Percentiles rank a stretch among this genome's conserved stretches.
phyloP scores from a whole-genome alignment of 306 rosid species.

The barrel medic (Medicago truncatula) region MtrunA17r5.0-ANR NC_053045.1:34802001-34802500 shows the following conservation, averaged over 20 bases:
- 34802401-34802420: not conserved
- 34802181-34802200: not conserved
- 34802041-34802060: constrained; percentile 26
- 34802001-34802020: constrained; percentile 23
- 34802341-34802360: not conserved
- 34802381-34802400: constrained; percentile 8
- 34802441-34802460: constrained; percentile 24
- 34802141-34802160: constrained; percentile 12
- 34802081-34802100: constrained; percentile 7
- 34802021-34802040: constrained; percentile 24
- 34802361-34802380: constrained; percentile 11
- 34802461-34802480: constrained; percentile 15
- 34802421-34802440: constrained; percentile 26
- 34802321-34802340: not conserved
- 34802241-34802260: constrained; percentile 14
- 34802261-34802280: not conserved
- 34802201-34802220: constrained; percentile 11
- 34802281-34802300: not conserved
- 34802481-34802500: constrained; percentile 8
- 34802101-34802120: constrained; percentile 6
- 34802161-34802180: constrained; percentile 24
- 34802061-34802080: constrained; percentile 16
- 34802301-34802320: not conserved
- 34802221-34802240: constrained; percentile 5
- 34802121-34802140: constrained; percentile 26